Conservation (phyloP, 768 basidiomycete genomes). For the Psilocybe cyanescens region DNA sequence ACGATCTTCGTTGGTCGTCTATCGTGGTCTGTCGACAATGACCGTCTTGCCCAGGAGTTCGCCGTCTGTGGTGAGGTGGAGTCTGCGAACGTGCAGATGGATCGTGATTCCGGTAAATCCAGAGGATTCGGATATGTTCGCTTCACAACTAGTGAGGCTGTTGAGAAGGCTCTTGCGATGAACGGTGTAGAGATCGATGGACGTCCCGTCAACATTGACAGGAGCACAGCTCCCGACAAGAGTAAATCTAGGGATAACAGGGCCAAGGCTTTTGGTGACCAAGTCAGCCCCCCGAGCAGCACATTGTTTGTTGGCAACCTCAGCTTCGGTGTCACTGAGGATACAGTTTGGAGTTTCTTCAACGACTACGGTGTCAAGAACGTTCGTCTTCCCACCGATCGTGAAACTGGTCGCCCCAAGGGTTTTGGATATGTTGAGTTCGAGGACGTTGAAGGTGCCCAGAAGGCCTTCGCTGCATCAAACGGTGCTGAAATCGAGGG, state of each 20-base stretch:
- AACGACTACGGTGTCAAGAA: constrained; percentile 86
- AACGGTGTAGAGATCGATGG: constrained; percentile 93
- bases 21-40: constrained; percentile 97
- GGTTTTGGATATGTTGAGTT: constrained; percentile 99
- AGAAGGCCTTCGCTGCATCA: constrained; percentile 74
- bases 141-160: constrained; percentile 70
- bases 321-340: constrained; percentile 79
- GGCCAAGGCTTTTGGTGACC: constrained; percentile 79
- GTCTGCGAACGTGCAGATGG: constrained; percentile 87
- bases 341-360: constrained; percentile 88
- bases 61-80: constrained; percentile 86
- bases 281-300: constrained; percentile 61
- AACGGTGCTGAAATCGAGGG: constrained; percentile 82
- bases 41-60: constrained; percentile 92
- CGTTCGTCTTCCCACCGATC: constrained; percentile 91
- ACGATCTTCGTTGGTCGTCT: constrained; percentile 92
- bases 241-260: constrained; percentile 64
- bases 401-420: constrained; percentile 88
- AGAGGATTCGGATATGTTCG: constrained; percentile 87
- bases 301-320: constrained; percentile 93
- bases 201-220: constrained; percentile 85
- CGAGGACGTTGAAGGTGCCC: constrained; percentile 76
- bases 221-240: constrained; percentile 66
- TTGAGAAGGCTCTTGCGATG: constrained; percentile 80
- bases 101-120: constrained; percentile 80